Conservation (phyloP, 2,329 filamentous ascomycete genomes). For the Coniochaeta sp. region DNA sequence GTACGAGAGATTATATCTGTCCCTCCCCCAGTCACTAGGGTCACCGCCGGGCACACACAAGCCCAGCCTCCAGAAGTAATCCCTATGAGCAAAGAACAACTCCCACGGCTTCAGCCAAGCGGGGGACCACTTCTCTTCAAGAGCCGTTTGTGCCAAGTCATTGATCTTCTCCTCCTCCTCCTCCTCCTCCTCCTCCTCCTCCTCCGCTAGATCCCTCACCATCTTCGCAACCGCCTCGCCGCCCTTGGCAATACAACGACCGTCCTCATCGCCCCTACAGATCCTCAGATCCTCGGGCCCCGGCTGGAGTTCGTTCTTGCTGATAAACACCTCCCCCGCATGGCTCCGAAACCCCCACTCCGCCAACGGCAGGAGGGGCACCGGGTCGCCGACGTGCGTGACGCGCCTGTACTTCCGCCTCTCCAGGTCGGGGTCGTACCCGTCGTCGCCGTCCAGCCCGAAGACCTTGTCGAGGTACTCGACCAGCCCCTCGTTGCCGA, state of each 20-base stretch:
- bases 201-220: slow-evolving; percentile 11
- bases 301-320: slow-evolving; percentile 62
- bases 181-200: slow-evolving; percentile 14
- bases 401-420: slow-evolving; percentile 59
- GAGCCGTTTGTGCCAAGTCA: slow-evolving; percentile 9
- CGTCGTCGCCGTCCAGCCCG: slow-evolving; percentile 25
- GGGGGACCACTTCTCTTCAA: slow-evolving; percentile 40
- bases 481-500: slow-evolving; percentile 51
- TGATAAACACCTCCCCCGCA: slow-evolving; percentile 81
- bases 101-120: slow-evolving; percentile 71
- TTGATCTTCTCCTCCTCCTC: no score
- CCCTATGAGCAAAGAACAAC: slow-evolving; percentile 84
- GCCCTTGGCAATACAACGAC: slow-evolving; percentile 55
- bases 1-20: slow-evolving; percentile 25
- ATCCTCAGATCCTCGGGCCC: slow-evolving; percentile 57
- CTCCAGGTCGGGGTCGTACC: slow-evolving; percentile 20
- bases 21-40: slow-evolving; percentile 57
- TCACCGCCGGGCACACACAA: slow-evolving; percentile 80
- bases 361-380: slow-evolving; percentile 74
- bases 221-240: slow-evolving; percentile 16
- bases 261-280: slow-evolving; percentile 67
- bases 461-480: slow-evolving; percentile 49
- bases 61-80: slow-evolving; percentile 94
- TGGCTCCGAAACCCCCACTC: slow-evolving; percentile 89
- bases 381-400: slow-evolving; percentile 80